Conservation (phyloP, 148 eudicot species). For the Dianthus caryophyllus region DNA sequence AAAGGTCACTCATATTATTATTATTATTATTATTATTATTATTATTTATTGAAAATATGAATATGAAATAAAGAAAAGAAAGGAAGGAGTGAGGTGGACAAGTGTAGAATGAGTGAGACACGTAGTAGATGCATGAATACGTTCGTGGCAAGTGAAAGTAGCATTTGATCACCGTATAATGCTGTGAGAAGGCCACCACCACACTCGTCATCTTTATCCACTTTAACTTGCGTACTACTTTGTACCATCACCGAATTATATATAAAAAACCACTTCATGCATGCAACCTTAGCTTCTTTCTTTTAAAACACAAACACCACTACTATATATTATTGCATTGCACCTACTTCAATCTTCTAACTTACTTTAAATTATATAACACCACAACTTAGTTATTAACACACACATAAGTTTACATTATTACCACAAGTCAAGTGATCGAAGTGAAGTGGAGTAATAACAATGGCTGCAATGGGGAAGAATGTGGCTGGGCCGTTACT, state of each 20-base stretch:
- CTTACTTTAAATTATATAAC: neutral
- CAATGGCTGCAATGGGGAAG: constrained; percentile 51
- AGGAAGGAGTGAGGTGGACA: too few species aligned
- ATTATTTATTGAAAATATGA: too few species aligned
- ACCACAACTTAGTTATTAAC: neutral
- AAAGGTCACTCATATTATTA: too few species aligned
- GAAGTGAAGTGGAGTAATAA: too few species aligned
- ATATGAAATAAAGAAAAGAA: too few species aligned
- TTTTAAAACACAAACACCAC: neutral
- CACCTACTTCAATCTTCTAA: neutral
- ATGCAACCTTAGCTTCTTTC: neutral
- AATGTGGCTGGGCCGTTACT: constrained; percentile 68
- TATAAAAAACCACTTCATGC: neutral
- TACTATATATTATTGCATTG: neutral
- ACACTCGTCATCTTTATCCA: neutral
- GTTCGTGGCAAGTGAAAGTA: constrained; percentile 5
- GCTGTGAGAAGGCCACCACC: constrained; percentile 3
- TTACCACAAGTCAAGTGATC: too few species aligned
- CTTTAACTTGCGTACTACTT: too few species aligned
- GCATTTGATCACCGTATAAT: neutral
- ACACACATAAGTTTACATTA: neutral
- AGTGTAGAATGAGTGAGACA: constrained; percentile 14
- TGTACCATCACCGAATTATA: too few species aligned
- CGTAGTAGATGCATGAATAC: neutral
- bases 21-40: too few species aligned